A percentile compares a stretch with the other conserved stretches of the same genome.
Evolutionary conservation across 2,329 filamentous ascomycete genomes (phyloP).

Genomic region (Hirsutella minnesotensis): DNA sequence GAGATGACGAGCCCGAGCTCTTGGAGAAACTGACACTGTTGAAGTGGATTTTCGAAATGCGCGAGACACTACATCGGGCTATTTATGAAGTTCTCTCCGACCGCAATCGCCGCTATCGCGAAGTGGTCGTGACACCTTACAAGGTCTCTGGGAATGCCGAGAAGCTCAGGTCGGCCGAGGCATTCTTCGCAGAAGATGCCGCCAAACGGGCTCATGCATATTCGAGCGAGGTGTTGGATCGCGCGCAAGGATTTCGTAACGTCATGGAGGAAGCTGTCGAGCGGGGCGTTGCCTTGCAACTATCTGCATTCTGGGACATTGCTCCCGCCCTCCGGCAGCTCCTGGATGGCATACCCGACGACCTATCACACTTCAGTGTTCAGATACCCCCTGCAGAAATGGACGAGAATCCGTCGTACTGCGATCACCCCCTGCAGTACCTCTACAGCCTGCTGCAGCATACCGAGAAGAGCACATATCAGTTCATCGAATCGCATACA

Average conservation of each 20-base stretch:
- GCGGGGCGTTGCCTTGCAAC: slow-evolving; percentile 79
- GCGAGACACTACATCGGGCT: slow-evolving; percentile 77
- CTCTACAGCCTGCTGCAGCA: slow-evolving; percentile 76
- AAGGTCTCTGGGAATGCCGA: slow-evolving; percentile 60
- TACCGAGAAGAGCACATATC: slow-evolving; percentile 84
- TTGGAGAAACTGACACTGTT: slow-evolving; percentile 88
- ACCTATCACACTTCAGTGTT: slow-evolving; percentile 51
- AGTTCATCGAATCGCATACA: slow-evolving; percentile 91
- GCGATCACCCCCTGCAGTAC: slow-evolving; percentile 76
- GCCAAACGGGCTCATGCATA: slow-evolving; percentile 59
- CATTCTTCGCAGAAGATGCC: slow-evolving; percentile 74
- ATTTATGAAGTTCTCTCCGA: slow-evolving; percentile 76
- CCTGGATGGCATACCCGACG: slow-evolving; percentile 64
- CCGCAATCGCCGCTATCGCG: slow-evolving; percentile 75
- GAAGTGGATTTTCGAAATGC: slow-evolving; percentile 93
- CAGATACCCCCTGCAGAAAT: slow-evolving; percentile 70
- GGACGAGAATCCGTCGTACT: slow-evolving; percentile 76
- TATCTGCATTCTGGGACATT: slow-evolving; percentile 96
- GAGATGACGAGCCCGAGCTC: slow-evolving; percentile 87
- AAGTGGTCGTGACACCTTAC: slow-evolving; percentile 75
- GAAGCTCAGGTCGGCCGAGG: slow-evolving; percentile 66
- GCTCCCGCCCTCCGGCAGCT: slow-evolving; percentile 70
- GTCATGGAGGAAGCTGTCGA: slow-evolving; percentile 77
- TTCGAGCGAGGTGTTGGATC: slow-evolving; percentile 58
- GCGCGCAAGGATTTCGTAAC: slow-evolving; percentile 64